phyloP scores from a whole-genome alignment of 768 basidiomycete species.

The Leccinum disarticulatum region DNA sequence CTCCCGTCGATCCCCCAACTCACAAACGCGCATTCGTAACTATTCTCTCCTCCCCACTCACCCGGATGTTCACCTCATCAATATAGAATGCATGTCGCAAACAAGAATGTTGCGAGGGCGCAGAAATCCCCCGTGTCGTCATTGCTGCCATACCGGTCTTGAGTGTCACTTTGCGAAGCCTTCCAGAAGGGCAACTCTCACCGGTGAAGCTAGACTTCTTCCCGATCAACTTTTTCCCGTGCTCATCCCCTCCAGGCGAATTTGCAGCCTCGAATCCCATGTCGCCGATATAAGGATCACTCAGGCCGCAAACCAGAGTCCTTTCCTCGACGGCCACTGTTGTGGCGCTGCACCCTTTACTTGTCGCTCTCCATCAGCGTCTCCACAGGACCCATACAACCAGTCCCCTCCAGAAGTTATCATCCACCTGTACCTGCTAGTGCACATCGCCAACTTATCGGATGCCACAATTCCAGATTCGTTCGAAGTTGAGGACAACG shows the following conservation, averaged over 20 bases:
- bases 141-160: slow-evolving; percentile 85
- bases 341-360: slow-evolving; percentile 48
- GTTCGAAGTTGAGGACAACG: slow-evolving; percentile 80
- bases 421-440: slow-evolving; percentile 32
- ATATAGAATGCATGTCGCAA: slow-evolving; percentile 91
- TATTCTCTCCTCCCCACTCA: not conserved
- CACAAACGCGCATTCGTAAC: not conserved
- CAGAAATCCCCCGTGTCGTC: slow-evolving; percentile 96
- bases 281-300: slow-evolving; percentile 79
- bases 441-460: slow-evolving; percentile 60
- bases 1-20: too few species aligned
- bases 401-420: slow-evolving; percentile 64
- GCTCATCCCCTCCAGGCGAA: slow-evolving; percentile 59
- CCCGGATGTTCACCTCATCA: slow-evolving; percentile 14
- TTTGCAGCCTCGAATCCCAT: slow-evolving; percentile 83
- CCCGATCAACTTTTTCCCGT: not conserved
- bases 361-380: slow-evolving; percentile 66
- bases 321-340: slow-evolving; percentile 73
- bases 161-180: slow-evolving; percentile 97
- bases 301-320: slow-evolving; percentile 74
- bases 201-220: slow-evolving; percentile 88
- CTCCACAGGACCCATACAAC: slow-evolving; percentile 46
- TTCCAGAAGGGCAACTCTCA: slow-evolving; percentile 78
- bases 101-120: slow-evolving; percentile 98
- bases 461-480: slow-evolving; percentile 77